Conservation (phyloP, 371 early-diverging fungal species). For the Mucor irregularis region DNA sequence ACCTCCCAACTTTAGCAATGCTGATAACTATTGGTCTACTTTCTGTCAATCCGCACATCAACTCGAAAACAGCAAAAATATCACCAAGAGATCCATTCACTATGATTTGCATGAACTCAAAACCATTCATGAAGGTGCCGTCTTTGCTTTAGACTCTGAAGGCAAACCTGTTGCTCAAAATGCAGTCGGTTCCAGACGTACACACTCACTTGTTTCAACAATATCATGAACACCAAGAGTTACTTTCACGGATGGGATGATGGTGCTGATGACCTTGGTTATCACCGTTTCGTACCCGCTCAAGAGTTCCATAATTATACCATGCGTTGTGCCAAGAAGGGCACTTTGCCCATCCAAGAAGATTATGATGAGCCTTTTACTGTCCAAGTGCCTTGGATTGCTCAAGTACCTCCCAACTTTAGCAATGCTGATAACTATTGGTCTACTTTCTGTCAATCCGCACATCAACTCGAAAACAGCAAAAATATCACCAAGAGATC, state of each 20-base stretch:
- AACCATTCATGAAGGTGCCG: conserved; percentile 39
- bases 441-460: conserved; percentile 42
- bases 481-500: conserved; percentile 13
- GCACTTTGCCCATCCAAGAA: conserved; percentile 39
- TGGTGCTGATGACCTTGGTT: conserved; percentile 56
- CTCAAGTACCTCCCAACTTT: conserved; percentile 40
- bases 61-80: conserved; percentile 4
- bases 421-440: conserved; percentile 42
- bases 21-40: conserved; percentile 40
- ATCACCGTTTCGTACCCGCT: conserved; percentile 55
- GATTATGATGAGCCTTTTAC: conserved; percentile 49
- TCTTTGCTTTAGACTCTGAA: conserved; percentile 22
- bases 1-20: conserved; percentile 31
- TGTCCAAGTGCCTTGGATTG: conserved; percentile 53
- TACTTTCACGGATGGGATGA: conserved; percentile 60
- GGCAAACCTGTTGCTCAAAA: conserved; percentile 23
- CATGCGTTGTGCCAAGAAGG: conserved; percentile 43
- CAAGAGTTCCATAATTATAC: conserved; percentile 51
- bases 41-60: conserved; percentile 44
- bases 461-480: conserved; percentile 22
- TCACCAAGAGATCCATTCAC: conserved; percentile 17
- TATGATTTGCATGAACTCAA: conserved; percentile 39
- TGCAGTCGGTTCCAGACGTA: conserved; percentile 27
- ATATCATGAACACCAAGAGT: conserved; percentile 55
- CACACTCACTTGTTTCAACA: conserved; percentile 54